Evolutionary conservation across 1,139 yeast species (phyloP), one percentile per base, ranked within the genome.

Genomic region (Petasospora rhodanensis): DNA sequence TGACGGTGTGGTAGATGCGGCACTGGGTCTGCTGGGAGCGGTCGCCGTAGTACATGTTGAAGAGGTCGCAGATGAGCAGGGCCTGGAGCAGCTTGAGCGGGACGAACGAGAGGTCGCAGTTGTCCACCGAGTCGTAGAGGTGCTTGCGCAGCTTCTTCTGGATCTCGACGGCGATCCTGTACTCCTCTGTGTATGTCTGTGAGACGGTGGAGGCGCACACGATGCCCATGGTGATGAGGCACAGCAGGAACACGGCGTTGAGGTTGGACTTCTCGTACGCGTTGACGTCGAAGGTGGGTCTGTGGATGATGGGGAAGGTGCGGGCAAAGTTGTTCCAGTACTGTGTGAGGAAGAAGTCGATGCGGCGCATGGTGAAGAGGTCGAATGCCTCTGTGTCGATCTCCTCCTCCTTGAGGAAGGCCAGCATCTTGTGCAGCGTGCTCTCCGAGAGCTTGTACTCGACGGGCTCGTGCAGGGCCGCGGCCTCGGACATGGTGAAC

Each of bases 221-320:
- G 54, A 59, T 52, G 2, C 63, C 62, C 15, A 54, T 42, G 0
- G 49, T 38, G 8, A 56, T 34, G 32, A 58, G 46, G 4, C 48
- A 31, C 2, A 19, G 55, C 36, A 26, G 45, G 43, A n/a, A 45
- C 29, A 28, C 47, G 35, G 9, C 34, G 32, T 24, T 42, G 29
- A 30, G 27, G 24, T 26, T 42, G 36, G 24, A 45, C 39, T 28
- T 42, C 38, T 35, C 40, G 15, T 32, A 22, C 4, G 38, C 31
- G 24, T 35, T 33, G 5, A 31, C 27, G 18, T 44, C 38, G 22
- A 54, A 53, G 1, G 56, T 49, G 1, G 55, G 44, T 19, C 43
- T 47, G 33, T 59, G 64, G 15, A 59, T 46, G 7, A 59, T 43
- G 4, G 64, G 64, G 37, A 44, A 57, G 9, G 47, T 43, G 14